Conservation (phyloP, 2,329 filamentous ascomycete genomes). For the Whalleya microplaca region DNA sequence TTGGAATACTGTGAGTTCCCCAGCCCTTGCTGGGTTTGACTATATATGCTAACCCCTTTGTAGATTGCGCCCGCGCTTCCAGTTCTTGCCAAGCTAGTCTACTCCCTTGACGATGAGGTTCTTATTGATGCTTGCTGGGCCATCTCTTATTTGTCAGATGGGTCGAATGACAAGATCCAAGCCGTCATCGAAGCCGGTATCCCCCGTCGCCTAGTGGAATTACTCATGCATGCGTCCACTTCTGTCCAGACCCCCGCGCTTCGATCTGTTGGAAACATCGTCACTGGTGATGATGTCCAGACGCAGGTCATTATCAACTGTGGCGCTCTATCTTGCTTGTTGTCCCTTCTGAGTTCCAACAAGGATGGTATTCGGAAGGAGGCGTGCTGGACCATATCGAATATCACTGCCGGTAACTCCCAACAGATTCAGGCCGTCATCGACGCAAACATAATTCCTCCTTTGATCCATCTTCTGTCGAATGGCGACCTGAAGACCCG, state of each 20-base stretch:
- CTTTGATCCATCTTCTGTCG: constrained; percentile 91
- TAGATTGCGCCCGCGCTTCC: constrained; percentile 94
- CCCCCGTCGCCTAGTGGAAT: constrained; percentile 91
- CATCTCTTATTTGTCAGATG: constrained; percentile 97
- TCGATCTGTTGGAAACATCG: constrained; percentile 97
- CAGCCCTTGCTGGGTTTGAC: constrained; percentile 6
- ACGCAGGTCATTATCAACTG: constrained; percentile 99
- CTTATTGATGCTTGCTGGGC: constrained; percentile 99
- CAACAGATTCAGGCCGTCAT: constrained; percentile 96
- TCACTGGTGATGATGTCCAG: constrained; percentile 97
- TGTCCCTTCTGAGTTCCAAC: constrained; percentile 91
- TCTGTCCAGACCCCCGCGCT: constrained; percentile 97
- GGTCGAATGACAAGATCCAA: constrained; percentile 98
- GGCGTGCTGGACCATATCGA: constrained; percentile 99
- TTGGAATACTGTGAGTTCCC: constrained; percentile 81
- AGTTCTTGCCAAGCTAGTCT: constrained; percentile 94
- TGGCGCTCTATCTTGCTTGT: constrained; percentile 86
- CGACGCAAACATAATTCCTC: constrained; percentile 95
- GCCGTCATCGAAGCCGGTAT: constrained; percentile 98
- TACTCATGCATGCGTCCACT: constrained; percentile 97
- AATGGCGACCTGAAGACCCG: constrained; percentile 99
- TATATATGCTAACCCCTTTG: constrained; percentile 18
- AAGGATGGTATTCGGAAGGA: constrained; percentile 99
- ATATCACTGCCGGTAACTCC: constrained; percentile 97
- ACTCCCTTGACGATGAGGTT: constrained; percentile 97